Conservation (phyloP, 1,284 basidiomycete genomes). For the Rhodotorula sp. region DNA sequence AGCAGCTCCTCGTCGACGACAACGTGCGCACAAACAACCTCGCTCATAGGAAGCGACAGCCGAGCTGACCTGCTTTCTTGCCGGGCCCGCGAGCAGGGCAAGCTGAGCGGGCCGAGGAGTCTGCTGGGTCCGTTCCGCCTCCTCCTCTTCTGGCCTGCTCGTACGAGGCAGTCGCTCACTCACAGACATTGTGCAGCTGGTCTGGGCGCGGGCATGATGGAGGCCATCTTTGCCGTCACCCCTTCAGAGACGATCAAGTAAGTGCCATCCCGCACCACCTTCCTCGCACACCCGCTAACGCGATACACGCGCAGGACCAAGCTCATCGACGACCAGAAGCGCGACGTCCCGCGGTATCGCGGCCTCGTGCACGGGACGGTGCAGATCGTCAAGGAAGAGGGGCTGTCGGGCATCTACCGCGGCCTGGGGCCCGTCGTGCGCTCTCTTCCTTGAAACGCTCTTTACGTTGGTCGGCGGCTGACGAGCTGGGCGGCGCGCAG, state of each 20-base stretch:
- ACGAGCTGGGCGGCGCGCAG: conserved; percentile 47
- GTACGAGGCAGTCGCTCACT: background rate
- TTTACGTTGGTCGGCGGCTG: conserved; percentile 53
- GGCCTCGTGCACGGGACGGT: conserved; percentile 85
- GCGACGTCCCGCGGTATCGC: conserved; percentile 76
- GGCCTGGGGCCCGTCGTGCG: conserved; percentile 87
- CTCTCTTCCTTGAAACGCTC: background rate
- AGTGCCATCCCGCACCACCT: conserved; percentile 13
- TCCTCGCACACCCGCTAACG: conserved; percentile 12
- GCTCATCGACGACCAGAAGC: conserved; percentile 90
- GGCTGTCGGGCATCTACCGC: conserved; percentile 75
- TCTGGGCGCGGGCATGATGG: conserved; percentile 89
- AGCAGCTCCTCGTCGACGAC: conserved; percentile 75
- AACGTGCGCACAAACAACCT: conserved; percentile 60
- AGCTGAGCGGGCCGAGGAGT: conserved; percentile 80
- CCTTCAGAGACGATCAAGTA: conserved; percentile 98
- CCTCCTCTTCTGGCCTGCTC: background rate
- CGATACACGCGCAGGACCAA: conserved; percentile 71
- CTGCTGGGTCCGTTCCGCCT: conserved; percentile 65
- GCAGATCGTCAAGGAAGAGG: conserved; percentile 81
- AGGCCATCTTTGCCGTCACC: conserved; percentile 92
- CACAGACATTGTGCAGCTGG: conserved; percentile 64
- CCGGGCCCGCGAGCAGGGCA: conserved; percentile 63
- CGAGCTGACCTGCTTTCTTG: background rate
- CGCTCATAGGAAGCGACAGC: background rate